Evolutionary conservation across 768 basidiomycete genomes (phyloP).

Genomic region (Trametes villosa): DNA sequence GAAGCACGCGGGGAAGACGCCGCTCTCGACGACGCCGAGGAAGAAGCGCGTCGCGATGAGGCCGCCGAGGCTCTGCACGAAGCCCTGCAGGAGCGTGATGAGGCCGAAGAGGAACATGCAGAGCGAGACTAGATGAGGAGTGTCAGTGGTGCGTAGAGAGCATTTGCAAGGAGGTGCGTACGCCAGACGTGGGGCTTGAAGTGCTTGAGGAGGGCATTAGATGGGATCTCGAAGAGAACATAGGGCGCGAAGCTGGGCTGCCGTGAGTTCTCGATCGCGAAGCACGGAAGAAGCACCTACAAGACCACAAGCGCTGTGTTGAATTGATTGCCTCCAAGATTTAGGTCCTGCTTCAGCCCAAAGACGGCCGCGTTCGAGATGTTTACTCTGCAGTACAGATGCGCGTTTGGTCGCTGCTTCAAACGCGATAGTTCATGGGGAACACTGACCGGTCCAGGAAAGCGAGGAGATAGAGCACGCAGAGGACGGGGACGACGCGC

Average conservation of each 20-base stretch:
- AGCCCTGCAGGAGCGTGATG: conserved; percentile 38
- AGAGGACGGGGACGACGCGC: conserved; percentile 46
- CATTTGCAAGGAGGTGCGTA: conserved; percentile 16
- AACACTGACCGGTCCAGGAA: conserved; percentile 41
- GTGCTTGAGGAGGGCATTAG: conserved; percentile 39
- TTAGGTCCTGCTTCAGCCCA: conserved; percentile 35
- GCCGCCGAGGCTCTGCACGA: conserved; percentile 38
- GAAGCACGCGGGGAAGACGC: conserved; percentile 36
- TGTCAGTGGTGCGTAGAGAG: background rate
- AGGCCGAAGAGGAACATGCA: conserved; percentile 45
- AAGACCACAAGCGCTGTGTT: conserved; percentile 40
- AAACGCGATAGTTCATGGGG: background rate
- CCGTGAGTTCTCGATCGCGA: background rate
- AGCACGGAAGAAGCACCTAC: no score
- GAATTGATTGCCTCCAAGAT: conserved; percentile 33
- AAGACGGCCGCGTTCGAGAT: conserved; percentile 38
- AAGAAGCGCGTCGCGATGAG: conserved; percentile 45
- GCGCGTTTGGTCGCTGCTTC: background rate
- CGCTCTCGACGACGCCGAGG: conserved; percentile 38
- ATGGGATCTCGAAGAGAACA: conserved; percentile 41
- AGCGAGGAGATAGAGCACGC: conserved; percentile 46
- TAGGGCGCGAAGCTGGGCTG: conserved; percentile 37
- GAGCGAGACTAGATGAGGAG: conserved; percentile 32
- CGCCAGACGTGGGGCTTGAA: conserved; percentile 43
- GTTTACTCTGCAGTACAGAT: conserved; percentile 30